A percentile compares a stretch with the other conserved stretches of the same genome.
These are phyloP conservation scores for Malus hybrid DNA, from an alignment of 331 rosid species.

Conservation along the genomic window DNA sequence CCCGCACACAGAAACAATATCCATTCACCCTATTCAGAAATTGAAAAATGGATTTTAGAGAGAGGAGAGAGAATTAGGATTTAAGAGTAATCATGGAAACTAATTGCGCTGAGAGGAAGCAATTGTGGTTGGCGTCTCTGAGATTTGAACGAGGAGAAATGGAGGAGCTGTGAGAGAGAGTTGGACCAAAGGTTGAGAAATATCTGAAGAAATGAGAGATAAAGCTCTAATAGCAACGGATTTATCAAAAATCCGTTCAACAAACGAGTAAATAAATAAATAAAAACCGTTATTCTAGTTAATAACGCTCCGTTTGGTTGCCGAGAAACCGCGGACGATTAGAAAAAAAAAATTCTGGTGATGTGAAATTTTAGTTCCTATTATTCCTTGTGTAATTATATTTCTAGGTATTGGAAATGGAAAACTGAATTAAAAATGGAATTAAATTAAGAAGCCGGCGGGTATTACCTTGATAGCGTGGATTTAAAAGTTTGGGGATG, in stretches of 20 bases:
- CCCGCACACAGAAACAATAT: too few relatives aligned
- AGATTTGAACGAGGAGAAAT: too few relatives aligned
- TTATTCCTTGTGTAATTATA: background rate
- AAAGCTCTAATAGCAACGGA: background rate
- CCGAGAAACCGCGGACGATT: background rate
- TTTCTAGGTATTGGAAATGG: background rate
- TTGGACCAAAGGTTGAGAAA: too few relatives aligned
- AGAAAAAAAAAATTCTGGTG: background rate
- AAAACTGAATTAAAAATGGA: too few relatives aligned
- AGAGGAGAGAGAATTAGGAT: too few relatives aligned
- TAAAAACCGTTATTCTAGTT: background rate
- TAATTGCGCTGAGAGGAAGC: too few relatives aligned
- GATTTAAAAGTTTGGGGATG: background rate
- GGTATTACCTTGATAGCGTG: background rate
- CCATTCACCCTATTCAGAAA: too few relatives aligned
- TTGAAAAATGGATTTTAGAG: too few relatives aligned
- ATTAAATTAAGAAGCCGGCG: background rate
- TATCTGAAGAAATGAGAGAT: too few relatives aligned
- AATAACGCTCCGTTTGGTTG: background rate
- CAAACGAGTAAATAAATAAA: background rate
- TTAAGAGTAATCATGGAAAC: too few relatives aligned
- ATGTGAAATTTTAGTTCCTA: background rate
- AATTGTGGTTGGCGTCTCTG: too few relatives aligned
- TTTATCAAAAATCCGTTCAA: background rate
- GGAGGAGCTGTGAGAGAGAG: too few relatives aligned